Conservation (phyloP, 1,284 basidiomycete genomes). For the Hortiboletus rubellus region DNA sequence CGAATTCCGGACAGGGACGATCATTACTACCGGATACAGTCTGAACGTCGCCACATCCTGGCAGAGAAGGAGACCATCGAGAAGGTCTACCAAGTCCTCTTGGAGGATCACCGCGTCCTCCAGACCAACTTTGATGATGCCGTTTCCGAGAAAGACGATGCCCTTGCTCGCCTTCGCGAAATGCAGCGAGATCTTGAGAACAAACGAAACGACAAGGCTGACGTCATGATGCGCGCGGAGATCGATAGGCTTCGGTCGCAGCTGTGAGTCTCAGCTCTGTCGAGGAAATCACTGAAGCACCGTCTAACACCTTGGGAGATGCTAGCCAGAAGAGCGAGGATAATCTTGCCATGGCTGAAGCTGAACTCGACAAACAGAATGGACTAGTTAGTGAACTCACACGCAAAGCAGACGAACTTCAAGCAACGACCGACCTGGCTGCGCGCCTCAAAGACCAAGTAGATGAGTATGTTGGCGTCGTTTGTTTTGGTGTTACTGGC, state of each 20-base stretch:
- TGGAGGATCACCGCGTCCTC: conserved; percentile 75
- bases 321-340: conserved; percentile 88
- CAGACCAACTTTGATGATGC: conserved; percentile 72
- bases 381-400: conserved; percentile 69
- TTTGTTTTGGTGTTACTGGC: not conserved
- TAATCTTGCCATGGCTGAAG: conserved; percentile 76
- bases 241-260: conserved; percentile 77
- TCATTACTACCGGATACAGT: conserved; percentile 82
- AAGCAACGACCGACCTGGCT: conserved; percentile 74
- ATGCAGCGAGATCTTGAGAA: conserved; percentile 58
- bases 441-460: conserved; percentile 86
- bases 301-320: conserved; percentile 36
- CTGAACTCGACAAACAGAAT: conserved; percentile 77
- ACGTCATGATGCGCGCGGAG: conserved; percentile 71
- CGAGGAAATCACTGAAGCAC: conserved; percentile 4
- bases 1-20: conserved; percentile 58
- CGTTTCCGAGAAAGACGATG: conserved; percentile 72
- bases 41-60: conserved; percentile 70
- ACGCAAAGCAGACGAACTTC: conserved; percentile 81
- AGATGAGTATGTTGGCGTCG: conserved; percentile 69
- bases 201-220: conserved; percentile 63
- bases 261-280: conserved; percentile 56
- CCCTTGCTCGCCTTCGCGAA: conserved; percentile 55
- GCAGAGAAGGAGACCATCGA: conserved; percentile 80
- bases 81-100: conserved; percentile 70